Conservation (phyloP, 78 protist genomes). For the Tieghemostelium lacteum region DNA sequence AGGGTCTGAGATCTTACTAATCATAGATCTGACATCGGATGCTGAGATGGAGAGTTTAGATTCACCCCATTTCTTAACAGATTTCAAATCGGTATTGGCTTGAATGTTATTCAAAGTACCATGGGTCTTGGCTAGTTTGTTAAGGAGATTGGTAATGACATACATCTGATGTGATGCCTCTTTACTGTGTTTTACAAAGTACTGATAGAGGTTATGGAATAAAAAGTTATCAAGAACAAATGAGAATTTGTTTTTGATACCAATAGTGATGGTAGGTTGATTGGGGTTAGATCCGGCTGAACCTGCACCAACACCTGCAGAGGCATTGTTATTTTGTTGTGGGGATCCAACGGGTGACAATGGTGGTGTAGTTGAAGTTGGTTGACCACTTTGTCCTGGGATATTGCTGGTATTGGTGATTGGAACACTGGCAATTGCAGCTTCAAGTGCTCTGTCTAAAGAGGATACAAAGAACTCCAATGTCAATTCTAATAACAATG, state of each 20-base stretch:
- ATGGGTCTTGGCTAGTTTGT: conserved; percentile 19
- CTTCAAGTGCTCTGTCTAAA: conserved; percentile 16
- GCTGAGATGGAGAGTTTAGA: conserved; percentile 24
- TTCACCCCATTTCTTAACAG: conserved; percentile 34
- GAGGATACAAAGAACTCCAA: conserved; percentile 29
- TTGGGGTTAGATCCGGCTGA: conserved; percentile 9
- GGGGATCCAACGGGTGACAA: conserved; percentile 40
- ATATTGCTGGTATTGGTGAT: conserved; percentile 19
- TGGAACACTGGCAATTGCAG: conserved; percentile 28
- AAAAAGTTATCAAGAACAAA: conserved; percentile 43
- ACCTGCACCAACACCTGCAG: too few species aligned
- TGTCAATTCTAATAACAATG: conserved; percentile 11
- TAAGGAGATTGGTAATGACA: background rate
- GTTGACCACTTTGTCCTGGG: background rate
- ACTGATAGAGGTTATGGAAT: conserved; percentile 19
- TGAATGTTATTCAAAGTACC: conserved; percentile 6
- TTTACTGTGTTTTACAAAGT: conserved; percentile 16
- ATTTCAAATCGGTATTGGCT: conserved; percentile 18
- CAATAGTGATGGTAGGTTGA: conserved; percentile 23
- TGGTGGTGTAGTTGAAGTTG: conserved; percentile 29
- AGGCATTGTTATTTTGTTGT: background rate
- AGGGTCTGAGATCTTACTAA: conserved; percentile 17
- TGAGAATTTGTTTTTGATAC: conserved; percentile 36
- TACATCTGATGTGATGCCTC: conserved; percentile 1
- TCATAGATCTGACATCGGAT: conserved; percentile 24